A percentile compares a stretch with the other conserved stretches of the same genome.
phyloP scores from a whole-genome alignment of 78 protist genomes.

The Speleostelium caveatum region DNA sequence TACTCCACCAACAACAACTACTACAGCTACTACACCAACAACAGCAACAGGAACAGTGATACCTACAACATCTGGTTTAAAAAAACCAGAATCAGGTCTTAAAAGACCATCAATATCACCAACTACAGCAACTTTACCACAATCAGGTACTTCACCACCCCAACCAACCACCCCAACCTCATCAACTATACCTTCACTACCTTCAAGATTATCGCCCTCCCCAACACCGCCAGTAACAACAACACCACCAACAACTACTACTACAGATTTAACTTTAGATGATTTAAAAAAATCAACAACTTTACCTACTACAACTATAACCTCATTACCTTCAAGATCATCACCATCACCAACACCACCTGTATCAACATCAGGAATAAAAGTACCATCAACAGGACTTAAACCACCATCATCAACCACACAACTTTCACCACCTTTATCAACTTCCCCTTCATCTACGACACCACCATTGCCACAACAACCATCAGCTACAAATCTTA shows the following conservation, averaged over 20 bases:
- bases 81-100: slow-evolving; percentile 46
- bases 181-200: neutral
- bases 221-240: neutral
- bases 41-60: neutral
- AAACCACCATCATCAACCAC: neutral
- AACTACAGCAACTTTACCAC: neutral
- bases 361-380: neutral
- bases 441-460: neutral
- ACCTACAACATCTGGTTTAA: neutral
- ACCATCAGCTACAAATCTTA: too few species aligned
- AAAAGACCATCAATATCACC: slow-evolving; percentile 1
- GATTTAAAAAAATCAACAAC: neutral
- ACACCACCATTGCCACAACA: neutral
- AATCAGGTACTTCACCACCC: slow-evolving; percentile 9
- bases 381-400: neutral
- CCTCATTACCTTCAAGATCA: neutral
- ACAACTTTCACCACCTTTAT: neutral
- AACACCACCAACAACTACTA: neutral
- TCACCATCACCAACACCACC: slow-evolving; percentile 3
- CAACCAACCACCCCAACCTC: slow-evolving; percentile 2
- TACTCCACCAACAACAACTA: neutral
- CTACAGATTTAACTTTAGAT: neutral
- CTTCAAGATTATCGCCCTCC: slow-evolving; percentile 3
- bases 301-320: neutral
- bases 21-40: neutral